Conservation (phyloP, 2,329 filamentous ascomycete species). For the Claviceps fusiformis region DNA sequence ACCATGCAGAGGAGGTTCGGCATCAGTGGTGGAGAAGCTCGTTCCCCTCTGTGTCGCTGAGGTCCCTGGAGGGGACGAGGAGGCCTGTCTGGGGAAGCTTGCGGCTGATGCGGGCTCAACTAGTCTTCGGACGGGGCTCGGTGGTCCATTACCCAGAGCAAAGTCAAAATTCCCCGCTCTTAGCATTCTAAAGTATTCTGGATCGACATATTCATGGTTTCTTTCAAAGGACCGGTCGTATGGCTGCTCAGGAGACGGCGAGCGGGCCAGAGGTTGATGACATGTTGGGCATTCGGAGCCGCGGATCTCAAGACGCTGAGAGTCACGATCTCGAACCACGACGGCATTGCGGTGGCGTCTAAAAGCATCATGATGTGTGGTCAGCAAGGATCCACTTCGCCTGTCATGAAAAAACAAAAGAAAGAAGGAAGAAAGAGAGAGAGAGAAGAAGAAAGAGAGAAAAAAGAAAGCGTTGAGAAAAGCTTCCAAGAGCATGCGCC, state of each 20-base stretch:
- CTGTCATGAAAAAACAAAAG: neutral
- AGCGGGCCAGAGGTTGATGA: slow-evolving; percentile 51
- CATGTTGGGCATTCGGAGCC: slow-evolving; percentile 81
- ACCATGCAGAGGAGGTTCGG: slow-evolving; percentile 31
- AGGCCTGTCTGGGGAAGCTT: slow-evolving; percentile 6
- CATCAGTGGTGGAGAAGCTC: slow-evolving; percentile 41
- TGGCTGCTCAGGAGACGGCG: slow-evolving; percentile 32
- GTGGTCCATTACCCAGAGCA: slow-evolving; percentile 29
- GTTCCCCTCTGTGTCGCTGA: slow-evolving; percentile 13
- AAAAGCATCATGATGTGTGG: neutral
- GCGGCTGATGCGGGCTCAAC: slow-evolving; percentile 29
- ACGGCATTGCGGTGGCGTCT: slow-evolving; percentile 89
- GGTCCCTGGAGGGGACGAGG: slow-evolving; percentile 10
- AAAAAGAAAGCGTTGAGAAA: neutral
- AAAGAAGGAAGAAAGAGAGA: neutral
- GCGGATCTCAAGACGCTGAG: slow-evolving; percentile 72
- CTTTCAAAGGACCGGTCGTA: slow-evolving; percentile 30
- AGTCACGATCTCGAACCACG: slow-evolving; percentile 77
- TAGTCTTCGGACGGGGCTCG: slow-evolving; percentile 41
- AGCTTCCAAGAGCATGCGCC: neutral
- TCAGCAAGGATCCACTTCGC: neutral
- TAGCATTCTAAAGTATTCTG: slow-evolving; percentile 92
- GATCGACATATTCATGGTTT: slow-evolving; percentile 60
- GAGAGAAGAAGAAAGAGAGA: neutral
- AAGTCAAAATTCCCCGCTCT: slow-evolving; percentile 38